phyloP scores from a whole-genome alignment of 208 protist genomes.

The Wallacemonas collosoma region DNA sequence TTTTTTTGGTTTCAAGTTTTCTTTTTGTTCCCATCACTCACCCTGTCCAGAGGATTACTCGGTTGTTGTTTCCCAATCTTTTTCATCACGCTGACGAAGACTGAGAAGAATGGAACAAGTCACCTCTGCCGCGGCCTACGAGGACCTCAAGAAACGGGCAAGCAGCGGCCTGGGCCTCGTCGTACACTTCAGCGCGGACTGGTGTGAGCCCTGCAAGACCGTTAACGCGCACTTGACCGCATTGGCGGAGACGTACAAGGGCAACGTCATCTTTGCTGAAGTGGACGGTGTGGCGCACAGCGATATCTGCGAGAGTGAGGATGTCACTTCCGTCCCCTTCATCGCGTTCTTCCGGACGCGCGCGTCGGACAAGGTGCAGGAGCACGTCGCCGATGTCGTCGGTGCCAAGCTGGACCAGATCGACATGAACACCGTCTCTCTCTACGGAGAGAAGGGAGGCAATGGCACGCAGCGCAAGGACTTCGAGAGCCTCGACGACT shows the following conservation, averaged over 20 bases:
- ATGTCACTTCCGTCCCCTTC: conserved; percentile 88
- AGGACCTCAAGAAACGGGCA: conserved; percentile 54
- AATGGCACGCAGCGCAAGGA: conserved; percentile 41
- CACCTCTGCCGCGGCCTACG: conserved; percentile 45
- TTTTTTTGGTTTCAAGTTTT: not conserved
- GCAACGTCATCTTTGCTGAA: conserved; percentile 71
- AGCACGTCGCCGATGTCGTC: conserved; percentile 80
- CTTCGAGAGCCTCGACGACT: conserved; percentile 75
- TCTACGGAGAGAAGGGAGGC: conserved; percentile 71
- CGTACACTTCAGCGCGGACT: conserved; percentile 87
- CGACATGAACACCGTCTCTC: conserved; percentile 71
- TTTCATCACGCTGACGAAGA: not conserved
- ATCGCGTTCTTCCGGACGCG: conserved; percentile 86
- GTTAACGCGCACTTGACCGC: conserved; percentile 61
- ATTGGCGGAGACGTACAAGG: conserved; percentile 37
- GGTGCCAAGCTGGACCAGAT: conserved; percentile 81
- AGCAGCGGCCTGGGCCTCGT: conserved; percentile 56
- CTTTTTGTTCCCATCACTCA: not conserved
- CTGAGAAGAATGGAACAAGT: conserved; percentile 38
- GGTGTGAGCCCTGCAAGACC: conserved; percentile 88
- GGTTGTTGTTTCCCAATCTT: no score
- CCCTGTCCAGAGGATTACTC: not conserved
- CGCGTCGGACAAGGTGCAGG: conserved; percentile 28
- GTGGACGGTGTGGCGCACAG: conserved; percentile 68
- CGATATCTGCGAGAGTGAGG: conserved; percentile 76